These are phyloP conservation scores for Helenozyma rhizophorensis DNA, from an alignment of 805 yeast species.

Conservation along the genomic window DNA sequence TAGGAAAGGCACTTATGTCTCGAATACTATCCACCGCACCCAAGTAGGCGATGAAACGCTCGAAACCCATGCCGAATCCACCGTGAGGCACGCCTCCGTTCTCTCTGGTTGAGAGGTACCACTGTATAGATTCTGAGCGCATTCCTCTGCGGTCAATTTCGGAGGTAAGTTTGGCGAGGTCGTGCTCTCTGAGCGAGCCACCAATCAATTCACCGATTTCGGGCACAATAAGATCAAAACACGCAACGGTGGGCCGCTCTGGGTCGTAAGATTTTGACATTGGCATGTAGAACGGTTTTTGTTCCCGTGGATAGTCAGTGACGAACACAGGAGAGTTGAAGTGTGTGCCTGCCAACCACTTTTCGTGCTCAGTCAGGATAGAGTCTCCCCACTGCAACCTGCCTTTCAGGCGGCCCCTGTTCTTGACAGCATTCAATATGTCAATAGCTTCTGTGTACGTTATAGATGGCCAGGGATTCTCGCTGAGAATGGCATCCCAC, in stretches of 20 bases:
- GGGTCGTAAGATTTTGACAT: slow-evolving; percentile 25
- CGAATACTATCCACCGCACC: slow-evolving; percentile 73
- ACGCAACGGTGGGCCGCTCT: slow-evolving; percentile 62
- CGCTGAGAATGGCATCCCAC: slow-evolving; percentile 53
- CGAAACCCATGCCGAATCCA: slow-evolving; percentile 95
- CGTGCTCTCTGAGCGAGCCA: slow-evolving; percentile 87
- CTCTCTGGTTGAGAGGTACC: slow-evolving; percentile 75
- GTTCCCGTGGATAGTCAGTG: slow-evolving; percentile 74
- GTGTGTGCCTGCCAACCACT: slow-evolving; percentile 72
- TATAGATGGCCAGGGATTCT: slow-evolving; percentile 58
- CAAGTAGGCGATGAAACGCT: slow-evolving; percentile 71
- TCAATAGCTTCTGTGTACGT: slow-evolving; percentile 75
- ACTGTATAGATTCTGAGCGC: slow-evolving; percentile 57
- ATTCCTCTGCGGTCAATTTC: slow-evolving; percentile 54
- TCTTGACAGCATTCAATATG: slow-evolving; percentile 37
- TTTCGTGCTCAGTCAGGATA: slow-evolving; percentile 83
- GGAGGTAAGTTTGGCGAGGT: slow-evolving; percentile 38
- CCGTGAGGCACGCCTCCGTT: slow-evolving; percentile 92
- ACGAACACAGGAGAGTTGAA: slow-evolving; percentile 79
- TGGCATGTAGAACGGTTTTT: slow-evolving; percentile 93
- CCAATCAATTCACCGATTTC: slow-evolving; percentile 93
- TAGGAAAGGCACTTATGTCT: slow-evolving; percentile 84
- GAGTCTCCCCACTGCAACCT: slow-evolving; percentile 62
- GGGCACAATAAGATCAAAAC: slow-evolving; percentile 87
- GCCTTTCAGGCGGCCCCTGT: slow-evolving; percentile 34